These are phyloP conservation scores for Septoria linicola DNA, from an alignment of 2,329 filamentous ascomycete genomes.

Conservation along the genomic window DNA sequence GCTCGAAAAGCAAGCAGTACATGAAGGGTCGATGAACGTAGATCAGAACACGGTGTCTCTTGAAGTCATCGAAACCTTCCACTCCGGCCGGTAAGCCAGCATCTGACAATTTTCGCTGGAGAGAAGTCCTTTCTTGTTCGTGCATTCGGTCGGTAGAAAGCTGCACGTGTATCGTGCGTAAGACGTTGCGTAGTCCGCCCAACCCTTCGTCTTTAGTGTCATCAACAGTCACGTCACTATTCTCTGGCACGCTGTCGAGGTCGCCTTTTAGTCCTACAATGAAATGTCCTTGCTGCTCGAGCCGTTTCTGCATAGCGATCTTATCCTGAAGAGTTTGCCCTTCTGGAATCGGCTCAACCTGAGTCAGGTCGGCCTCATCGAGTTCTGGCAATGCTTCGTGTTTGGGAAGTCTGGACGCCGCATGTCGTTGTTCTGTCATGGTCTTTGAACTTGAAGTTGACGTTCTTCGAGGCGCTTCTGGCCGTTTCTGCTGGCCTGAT, in stretches of 20 bases:
- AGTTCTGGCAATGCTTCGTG: slow-evolving; percentile 16
- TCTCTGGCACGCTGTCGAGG: slow-evolving; percentile 55
- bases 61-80: slow-evolving; percentile 21
- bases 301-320: slow-evolving; percentile 53
- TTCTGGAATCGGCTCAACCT: slow-evolving; percentile 41
- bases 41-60: slow-evolving; percentile 63
- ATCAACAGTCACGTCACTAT: slow-evolving; percentile 34
- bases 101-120: slow-evolving; percentile 25
- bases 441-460: slow-evolving; percentile 32
- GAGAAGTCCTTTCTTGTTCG: slow-evolving; percentile 10
- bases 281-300: slow-evolving; percentile 56
- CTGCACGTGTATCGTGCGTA: slow-evolving; percentile 68
- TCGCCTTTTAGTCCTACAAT: slow-evolving; percentile 68
- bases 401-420: slow-evolving; percentile 6
- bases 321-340: slow-evolving; percentile 57
- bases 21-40: slow-evolving; percentile 74
- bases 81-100: slow-evolving; percentile 18
- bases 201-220: slow-evolving; percentile 33
- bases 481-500: slow-evolving; percentile 24
- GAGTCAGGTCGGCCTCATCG: slow-evolving; percentile 18
- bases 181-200: slow-evolving; percentile 52
- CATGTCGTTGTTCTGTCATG: slow-evolving; percentile 19
- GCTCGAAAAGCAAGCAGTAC: slow-evolving; percentile 70
- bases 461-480: slow-evolving; percentile 24
- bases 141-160: slow-evolving; percentile 2